Evolutionary conservation across 495 filamentous ascomycete genomes (phyloP).

Genomic region (Podospora fimiseda): DNA sequence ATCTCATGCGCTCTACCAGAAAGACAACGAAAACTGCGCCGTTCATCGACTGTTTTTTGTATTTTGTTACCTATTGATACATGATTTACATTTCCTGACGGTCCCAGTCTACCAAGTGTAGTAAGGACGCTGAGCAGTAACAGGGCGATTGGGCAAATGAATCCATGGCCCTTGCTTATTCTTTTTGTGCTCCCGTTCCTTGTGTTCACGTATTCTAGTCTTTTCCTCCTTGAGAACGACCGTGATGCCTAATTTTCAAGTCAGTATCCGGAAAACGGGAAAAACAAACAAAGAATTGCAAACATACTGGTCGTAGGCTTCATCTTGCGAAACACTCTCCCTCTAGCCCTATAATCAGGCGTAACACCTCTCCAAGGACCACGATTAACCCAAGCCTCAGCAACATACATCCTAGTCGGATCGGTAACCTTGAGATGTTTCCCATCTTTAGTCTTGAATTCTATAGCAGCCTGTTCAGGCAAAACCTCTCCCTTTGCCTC

Average conservation of each 20-base stretch:
- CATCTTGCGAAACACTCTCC: constrained; percentile 52
- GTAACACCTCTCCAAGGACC: constrained; percentile 49
- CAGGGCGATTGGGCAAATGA: constrained; percentile 70
- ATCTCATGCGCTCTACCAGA: too few relatives aligned
- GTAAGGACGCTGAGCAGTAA: constrained; percentile 76
- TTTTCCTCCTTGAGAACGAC: constrained; percentile 87
- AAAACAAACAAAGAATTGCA: neutral
- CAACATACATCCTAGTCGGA: constrained; percentile 72
- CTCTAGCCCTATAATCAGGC: constrained; percentile 62
- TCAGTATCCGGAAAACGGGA: neutral
- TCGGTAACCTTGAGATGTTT: constrained; percentile 59
- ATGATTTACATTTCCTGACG: neutral
- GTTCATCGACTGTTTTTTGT: too few relatives aligned
- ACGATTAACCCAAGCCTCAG: constrained; percentile 84
- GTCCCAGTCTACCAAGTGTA: constrained; percentile 68
- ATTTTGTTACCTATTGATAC: too few relatives aligned
- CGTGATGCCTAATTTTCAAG: constrained; percentile 51
- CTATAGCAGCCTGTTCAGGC: constrained; percentile 20
- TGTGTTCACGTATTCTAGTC: constrained; percentile 70
- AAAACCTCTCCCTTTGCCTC: constrained; percentile 6
- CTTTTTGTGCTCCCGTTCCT: constrained; percentile 68
- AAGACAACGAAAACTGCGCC: too few relatives aligned
- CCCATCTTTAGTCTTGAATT: constrained; percentile 50
- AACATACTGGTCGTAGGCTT: constrained; percentile 67
- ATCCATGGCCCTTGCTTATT: constrained; percentile 71